Evolutionary conservation across 176 grass and related monocot species (phyloP).

Genomic region (Tillandsia fasciculata): DNA sequence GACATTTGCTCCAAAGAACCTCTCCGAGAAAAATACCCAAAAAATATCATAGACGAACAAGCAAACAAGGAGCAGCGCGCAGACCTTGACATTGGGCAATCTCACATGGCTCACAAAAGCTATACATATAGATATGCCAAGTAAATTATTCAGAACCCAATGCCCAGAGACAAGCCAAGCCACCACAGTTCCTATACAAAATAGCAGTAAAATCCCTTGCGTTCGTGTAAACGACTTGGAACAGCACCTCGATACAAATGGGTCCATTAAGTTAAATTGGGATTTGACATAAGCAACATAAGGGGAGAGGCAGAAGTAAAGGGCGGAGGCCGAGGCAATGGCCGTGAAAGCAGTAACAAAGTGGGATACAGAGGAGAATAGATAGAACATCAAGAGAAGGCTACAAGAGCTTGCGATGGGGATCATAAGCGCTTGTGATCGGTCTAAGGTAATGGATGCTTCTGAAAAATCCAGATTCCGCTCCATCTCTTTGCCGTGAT

Average conservation of each 20-base stretch:
- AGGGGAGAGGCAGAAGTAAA: conserved; percentile 84
- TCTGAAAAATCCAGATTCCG: conserved; percentile 92
- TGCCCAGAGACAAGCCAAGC: conserved; percentile 83
- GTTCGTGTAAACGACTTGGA: conserved; percentile 68
- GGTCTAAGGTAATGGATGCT: conserved; percentile 77
- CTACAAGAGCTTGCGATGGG: conserved; percentile 80
- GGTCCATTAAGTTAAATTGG: conserved; percentile 44
- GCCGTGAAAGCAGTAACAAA: conserved; percentile 73
- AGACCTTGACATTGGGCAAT: conserved; percentile 97
- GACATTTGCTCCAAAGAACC: conserved; percentile 93
- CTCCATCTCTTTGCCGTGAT: conserved; percentile 90
- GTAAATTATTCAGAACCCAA: conserved; percentile 83
- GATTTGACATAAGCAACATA: conserved; percentile 41
- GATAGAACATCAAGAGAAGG: conserved; percentile 86
- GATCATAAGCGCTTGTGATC: conserved; percentile 77
- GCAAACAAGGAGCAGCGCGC: conserved; percentile 64
- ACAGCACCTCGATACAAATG: conserved; percentile 69
- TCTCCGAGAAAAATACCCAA: conserved; percentile 98
- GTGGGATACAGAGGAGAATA: conserved; percentile 90
- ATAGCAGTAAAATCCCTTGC: conserved; percentile 46
- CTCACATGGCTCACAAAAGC: conserved; percentile 96
- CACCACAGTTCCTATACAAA: conserved; percentile 46
- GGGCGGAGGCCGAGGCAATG: conserved; percentile 56
- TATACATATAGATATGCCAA: conserved; percentile 87
- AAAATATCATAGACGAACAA: conserved; percentile 95